These are phyloP conservation scores for Eucalyptus pauciflora DNA, from an alignment of 345 rosid genomes.

Conservation along the genomic window DNA sequence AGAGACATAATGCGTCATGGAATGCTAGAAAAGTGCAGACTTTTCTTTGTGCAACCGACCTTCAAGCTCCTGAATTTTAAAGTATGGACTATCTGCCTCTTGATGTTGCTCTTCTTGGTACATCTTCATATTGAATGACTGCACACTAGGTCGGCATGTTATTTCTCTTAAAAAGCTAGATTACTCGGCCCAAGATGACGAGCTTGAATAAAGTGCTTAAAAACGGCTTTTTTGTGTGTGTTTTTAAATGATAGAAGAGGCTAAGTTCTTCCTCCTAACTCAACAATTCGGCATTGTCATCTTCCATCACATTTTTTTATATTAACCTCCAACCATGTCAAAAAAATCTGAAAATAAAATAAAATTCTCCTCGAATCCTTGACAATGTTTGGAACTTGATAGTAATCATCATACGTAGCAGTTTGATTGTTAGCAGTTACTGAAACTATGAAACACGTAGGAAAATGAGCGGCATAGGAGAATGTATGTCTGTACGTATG, in stretches of 20 bases:
- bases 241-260: not conserved
- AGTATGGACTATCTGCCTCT: conserved; percentile 54
- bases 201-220: not conserved
- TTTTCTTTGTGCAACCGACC: conserved; percentile 55
- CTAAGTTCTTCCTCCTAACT: not conserved
- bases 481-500: not conserved
- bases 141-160: not conserved
- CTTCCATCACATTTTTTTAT: not conserved
- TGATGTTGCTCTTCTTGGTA: conserved; percentile 46
- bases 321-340: not conserved
- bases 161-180: not conserved
- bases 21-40: not conserved
- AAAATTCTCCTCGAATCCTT: not conserved
- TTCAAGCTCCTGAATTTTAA: conserved; percentile 61
- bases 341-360: not conserved
- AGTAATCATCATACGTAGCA: not conserved
- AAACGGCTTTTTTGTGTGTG: not conserved
- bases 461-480: not conserved
- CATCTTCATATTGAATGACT: conserved; percentile 14
- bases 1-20: not conserved
- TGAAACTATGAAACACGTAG: not conserved
- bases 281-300: not conserved
- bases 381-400: not conserved
- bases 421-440: not conserved
- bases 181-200: not conserved